Percentiles rank a stretch among this genome's conserved stretches.
phyloP scores from a whole-genome alignment of 1,139 yeast genomes.

The Hyphopichia buzzinii region DNA sequence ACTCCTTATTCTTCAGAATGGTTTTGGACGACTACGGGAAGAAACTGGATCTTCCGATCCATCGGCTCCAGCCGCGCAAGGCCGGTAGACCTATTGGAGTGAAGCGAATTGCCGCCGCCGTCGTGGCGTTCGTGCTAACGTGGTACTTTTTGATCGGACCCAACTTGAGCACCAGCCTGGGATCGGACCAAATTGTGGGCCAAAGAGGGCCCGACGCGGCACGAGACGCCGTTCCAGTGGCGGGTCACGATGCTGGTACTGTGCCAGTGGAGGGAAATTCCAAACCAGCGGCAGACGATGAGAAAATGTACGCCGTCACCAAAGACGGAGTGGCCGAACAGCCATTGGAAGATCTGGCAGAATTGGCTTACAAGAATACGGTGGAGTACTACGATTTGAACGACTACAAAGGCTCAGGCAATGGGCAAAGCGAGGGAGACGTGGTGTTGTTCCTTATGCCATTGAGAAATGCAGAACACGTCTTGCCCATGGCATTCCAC shows the following conservation, averaged over 20 bases:
- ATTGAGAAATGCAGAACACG: conserved; percentile 76
- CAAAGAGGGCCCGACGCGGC: neutral
- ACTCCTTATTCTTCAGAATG: conserved; percentile 14
- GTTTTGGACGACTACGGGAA: conserved; percentile 35
- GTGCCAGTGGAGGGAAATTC: neutral
- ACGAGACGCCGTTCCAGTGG: neutral
- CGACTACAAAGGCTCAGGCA: conserved; percentile 52
- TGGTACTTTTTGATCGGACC: neutral
- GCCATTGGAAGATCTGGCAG: conserved; percentile 8
- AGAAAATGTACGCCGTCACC: conserved; percentile 35
- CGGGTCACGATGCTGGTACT: neutral
- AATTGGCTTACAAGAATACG: conserved; percentile 23
- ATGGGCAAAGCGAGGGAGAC: conserved; percentile 59
- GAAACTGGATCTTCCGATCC: conserved; percentile 49
- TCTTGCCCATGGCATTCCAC: conserved; percentile 78
- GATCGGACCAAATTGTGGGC: neutral
- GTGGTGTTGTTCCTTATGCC: conserved; percentile 74
- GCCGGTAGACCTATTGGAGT: neutral
- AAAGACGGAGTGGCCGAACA: conserved; percentile 31
- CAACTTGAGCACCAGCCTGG: neutral
- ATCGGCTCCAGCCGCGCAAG: conserved; percentile 7
- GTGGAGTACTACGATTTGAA: conserved; percentile 64
- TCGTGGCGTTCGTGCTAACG: neutral
- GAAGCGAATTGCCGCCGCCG: neutral
- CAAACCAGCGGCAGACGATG: conserved; percentile 6